Conservation (phyloP, 306 rosid species). For the Trifolium pratense region DNA sequence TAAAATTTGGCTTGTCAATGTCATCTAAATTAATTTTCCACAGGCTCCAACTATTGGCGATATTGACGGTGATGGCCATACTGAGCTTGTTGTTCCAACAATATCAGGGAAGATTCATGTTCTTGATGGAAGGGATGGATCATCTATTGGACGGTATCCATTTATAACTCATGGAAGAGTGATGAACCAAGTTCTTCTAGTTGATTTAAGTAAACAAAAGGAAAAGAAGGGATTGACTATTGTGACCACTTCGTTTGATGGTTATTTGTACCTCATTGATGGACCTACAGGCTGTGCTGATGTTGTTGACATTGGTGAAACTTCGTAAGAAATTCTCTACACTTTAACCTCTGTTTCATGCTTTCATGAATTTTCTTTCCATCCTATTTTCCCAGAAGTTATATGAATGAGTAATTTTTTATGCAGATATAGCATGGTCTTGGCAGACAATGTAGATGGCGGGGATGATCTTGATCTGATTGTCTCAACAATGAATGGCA, state of each 20-base stretch:
- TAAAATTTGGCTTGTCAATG: conserved; percentile 17
- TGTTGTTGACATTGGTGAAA: conserved; percentile 99
- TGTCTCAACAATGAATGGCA: conserved; percentile 97
- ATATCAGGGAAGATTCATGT: conserved; percentile 88
- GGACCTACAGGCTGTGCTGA: conserved; percentile 96
- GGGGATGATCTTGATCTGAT: conserved; percentile 98
- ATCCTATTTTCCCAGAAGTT: conserved; percentile 24
- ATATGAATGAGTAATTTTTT: conserved; percentile 25
- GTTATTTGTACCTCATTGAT: conserved; percentile 91
- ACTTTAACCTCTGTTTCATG: conserved; percentile 24
- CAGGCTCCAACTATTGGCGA: conserved; percentile 96
- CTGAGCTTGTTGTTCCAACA: conserved; percentile 94
- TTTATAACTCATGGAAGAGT: conserved; percentile 93
- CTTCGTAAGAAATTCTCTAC: conserved; percentile 74
- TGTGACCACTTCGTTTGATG: conserved; percentile 93
- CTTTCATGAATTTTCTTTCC: conserved; percentile 28
- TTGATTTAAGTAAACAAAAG: conserved; percentile 75
- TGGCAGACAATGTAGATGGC: conserved; percentile 99
- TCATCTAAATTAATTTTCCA: conserved; percentile 40
- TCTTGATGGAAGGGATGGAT: conserved; percentile 97
- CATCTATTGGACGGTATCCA: conserved; percentile 76
- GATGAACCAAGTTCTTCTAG: conserved; percentile 94
- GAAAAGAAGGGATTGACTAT: conserved; percentile 91
- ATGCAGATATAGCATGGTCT: conserved; percentile 96
- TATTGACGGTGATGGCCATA: conserved; percentile 93